Evolutionary conservation across 2,329 filamentous ascomycete genomes (phyloP), one percentile per base, ranked within the genome.

Genomic region (Ceratocystis albifundus): DNA sequence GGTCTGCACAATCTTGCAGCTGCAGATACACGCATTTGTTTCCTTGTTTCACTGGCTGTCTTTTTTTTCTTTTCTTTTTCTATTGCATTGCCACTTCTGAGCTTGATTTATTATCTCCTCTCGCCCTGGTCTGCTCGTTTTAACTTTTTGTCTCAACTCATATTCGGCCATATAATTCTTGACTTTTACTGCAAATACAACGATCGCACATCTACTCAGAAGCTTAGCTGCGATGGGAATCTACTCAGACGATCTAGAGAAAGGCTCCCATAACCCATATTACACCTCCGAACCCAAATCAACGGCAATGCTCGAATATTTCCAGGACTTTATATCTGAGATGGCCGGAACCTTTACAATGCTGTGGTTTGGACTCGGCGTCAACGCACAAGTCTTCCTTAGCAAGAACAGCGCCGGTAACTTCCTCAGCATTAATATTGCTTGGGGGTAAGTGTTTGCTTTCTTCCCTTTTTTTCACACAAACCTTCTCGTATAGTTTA

Each of bases 331-430:
- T 36, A 64, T 88, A 70, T 83, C 84, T 0, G 85, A 89, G 70
- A 88, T 88, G 74, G 80, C 86, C 65, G 86, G 85, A 7, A 86
- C 83, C 17, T 85, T 89, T 76, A 80, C 87, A 65, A 74, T 89
- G 69, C 77, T 89, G 68, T 75, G 89, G 57, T 89, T 89, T 70
- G 87, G 87, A 2, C 82, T 89, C 68, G 87, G 85, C 17, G 83
- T 83, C 66, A 84, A 89, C 22, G 87, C 87, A 2, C 87, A 89
- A 73, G 86, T 88, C 0, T 76, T 85, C 0, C 78, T 89, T 12
- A 85, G 82, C 68, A 74, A 74, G 3, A 74, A 71, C 32, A 72
- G 72, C 15, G 81, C 80, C 71, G 81, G 82, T 53, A 72, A 77
- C 68, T 81, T 79, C 69, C 77, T 79, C 70, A 79, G 77, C 66